These are phyloP conservation scores for Eucommia ulmoides DNA, from an alignment of 257 asterid species.

Conservation along the genomic window DNA sequence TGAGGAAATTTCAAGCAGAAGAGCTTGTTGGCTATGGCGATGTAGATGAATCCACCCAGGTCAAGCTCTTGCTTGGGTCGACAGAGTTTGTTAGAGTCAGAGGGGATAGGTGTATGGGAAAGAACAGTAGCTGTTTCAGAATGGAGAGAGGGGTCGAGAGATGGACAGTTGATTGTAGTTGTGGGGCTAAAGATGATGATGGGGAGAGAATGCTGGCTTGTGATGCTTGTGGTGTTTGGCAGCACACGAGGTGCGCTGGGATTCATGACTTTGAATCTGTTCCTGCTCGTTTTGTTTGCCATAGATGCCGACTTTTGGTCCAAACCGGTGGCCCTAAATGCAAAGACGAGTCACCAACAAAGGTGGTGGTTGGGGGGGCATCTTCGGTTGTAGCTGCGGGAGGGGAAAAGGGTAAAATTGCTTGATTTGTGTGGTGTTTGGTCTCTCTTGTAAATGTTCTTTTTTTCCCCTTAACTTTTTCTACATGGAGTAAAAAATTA, in stretches of 20 bases:
- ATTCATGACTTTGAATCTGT: constrained; percentile 56
- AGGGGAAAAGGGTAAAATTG: too few species aligned
- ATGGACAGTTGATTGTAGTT: constrained; percentile 81
- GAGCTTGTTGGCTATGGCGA: constrained; percentile 73
- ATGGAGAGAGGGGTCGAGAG: constrained; percentile 86
- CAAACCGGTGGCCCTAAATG: too few species aligned
- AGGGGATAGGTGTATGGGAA: constrained; percentile 55
- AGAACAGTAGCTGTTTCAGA: constrained; percentile 49
- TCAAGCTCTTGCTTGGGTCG: constrained; percentile 68
- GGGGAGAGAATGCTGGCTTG: constrained; percentile 98
- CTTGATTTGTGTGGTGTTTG: too few species aligned
- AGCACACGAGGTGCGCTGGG: constrained; percentile 84
- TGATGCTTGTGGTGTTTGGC: constrained; percentile 84
- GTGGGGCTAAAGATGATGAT: constrained; percentile 91
- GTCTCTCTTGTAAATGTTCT: too few species aligned
- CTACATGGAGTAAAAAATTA: too few species aligned
- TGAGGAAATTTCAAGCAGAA: constrained; percentile 70
- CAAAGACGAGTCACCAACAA: too few species aligned
- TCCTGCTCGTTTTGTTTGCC: constrained; percentile 47
- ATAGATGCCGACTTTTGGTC: too few species aligned
- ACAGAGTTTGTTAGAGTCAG: constrained; percentile 34
- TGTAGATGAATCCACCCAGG: constrained; percentile 69
- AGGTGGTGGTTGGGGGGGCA: too few species aligned
- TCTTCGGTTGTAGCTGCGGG: too few species aligned
- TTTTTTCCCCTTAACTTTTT: too few species aligned